These are phyloP conservation scores for Metarhizium brunneum DNA, from an alignment of 2,329 filamentous ascomycete species.

Conservation along the genomic window DNA sequence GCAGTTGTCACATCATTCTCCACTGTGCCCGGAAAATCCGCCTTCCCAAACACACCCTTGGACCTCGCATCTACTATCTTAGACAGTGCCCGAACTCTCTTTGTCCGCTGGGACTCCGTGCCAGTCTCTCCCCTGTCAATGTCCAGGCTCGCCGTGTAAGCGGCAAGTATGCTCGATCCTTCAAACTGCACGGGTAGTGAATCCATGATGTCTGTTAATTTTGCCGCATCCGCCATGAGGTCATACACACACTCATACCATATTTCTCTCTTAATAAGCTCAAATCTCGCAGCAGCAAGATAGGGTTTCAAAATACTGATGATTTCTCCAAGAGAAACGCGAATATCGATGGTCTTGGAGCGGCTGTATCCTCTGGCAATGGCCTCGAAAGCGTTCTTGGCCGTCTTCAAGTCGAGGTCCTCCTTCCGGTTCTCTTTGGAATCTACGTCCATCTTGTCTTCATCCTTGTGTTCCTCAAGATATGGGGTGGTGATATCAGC, in stretches of 20 bases:
- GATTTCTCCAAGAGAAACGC: conserved; percentile 28
- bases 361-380: conserved; percentile 40
- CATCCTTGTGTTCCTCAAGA: conserved; percentile 47
- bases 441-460: conserved; percentile 63
- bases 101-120: conserved; percentile 41
- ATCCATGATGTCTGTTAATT: conserved; percentile 11
- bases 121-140: conserved; percentile 35
- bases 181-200: conserved; percentile 11
- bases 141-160: conserved; percentile 39
- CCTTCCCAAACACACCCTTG: conserved; percentile 31
- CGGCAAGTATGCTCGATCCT: conserved; percentile 14
- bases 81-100: conserved; percentile 35
- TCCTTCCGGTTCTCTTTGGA: conserved; percentile 37
- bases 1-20: conserved; percentile 23
- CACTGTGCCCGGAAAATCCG: conserved; percentile 19
- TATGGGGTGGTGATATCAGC: conserved; percentile 53
- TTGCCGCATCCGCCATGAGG: conserved; percentile 33
- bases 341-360: conserved; percentile 23
- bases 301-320: conserved; percentile 31
- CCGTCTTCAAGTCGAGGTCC: conserved; percentile 32
- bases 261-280: conserved; percentile 34
- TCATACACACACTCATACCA: conserved; percentile 44
- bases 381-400: conserved; percentile 41
- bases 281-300: conserved; percentile 28
- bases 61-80: conserved; percentile 32